These are phyloP conservation scores for Botrytis galanthina DNA, from an alignment of 2,329 filamentous ascomycete species.

Conservation along the genomic window DNA sequence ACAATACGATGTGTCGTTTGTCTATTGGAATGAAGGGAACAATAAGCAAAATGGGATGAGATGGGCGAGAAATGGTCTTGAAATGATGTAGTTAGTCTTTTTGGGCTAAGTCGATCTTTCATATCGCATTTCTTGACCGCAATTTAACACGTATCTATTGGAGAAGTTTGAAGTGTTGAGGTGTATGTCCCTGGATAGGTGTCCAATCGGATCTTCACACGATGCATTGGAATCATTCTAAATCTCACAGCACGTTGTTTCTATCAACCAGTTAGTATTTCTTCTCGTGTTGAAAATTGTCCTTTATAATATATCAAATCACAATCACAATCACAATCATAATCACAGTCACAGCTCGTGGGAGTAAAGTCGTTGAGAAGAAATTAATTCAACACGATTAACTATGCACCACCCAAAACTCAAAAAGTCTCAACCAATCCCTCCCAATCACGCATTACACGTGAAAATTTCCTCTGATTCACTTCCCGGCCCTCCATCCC, in stretches of 20 bases:
- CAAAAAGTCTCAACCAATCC: background rate
- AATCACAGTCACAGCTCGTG: background rate
- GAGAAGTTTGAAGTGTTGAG: background rate
- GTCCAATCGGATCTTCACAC: background rate
- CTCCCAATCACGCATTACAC: background rate
- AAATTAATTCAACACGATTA: background rate
- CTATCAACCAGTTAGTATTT: background rate
- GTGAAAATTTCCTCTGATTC: background rate
- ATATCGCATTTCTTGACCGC: background rate
- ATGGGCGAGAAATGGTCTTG: background rate
- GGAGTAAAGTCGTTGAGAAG: background rate
- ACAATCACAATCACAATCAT: background rate
- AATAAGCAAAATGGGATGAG: background rate
- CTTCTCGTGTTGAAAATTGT: background rate
- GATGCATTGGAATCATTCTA: background rate
- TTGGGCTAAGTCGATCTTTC: background rate
- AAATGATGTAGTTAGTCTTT: background rate
- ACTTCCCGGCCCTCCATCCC: background rate
- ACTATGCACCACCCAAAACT: background rate
- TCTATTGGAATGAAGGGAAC: background rate
- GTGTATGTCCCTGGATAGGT: background rate
- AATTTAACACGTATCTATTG: background rate
- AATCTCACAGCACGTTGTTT: background rate
- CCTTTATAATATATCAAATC: too few relatives aligned
- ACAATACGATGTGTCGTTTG: background rate